These are phyloP conservation scores for Venturia pyrina DNA, from an alignment of 2,329 filamentous ascomycete species.

Conservation along the genomic window DNA sequence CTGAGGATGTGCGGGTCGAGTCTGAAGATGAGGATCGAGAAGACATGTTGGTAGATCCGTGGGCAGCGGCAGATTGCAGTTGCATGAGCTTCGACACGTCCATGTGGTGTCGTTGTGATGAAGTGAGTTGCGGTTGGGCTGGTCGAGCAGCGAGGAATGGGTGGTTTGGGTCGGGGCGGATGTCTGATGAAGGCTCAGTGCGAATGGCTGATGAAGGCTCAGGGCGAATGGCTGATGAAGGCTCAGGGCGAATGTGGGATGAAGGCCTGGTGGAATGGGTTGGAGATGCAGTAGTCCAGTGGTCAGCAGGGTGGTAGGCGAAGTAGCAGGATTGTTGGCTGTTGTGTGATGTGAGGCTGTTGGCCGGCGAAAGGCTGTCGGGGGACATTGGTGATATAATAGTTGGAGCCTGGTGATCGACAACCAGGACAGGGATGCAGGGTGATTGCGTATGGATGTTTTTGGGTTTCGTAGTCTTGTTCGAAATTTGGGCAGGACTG, in stretches of 20 bases:
- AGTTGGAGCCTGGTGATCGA: not conserved
- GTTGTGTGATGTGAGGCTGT: not conserved
- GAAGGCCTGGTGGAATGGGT: not conserved
- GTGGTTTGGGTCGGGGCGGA: constrained; percentile 21
- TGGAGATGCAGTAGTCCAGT: constrained; percentile 4
- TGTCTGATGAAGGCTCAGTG: no score
- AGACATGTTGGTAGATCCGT: not conserved
- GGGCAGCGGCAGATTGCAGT: constrained; percentile 27
- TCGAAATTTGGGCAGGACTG: not conserved
- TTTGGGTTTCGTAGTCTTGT: not conserved
- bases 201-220: no score
- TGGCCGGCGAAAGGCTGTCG: not conserved
- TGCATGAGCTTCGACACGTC: constrained; percentile 28
- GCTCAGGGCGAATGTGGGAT: constrained; percentile 14
- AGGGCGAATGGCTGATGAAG: no score
- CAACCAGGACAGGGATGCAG: not conserved
- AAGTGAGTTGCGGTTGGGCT: constrained; percentile 9
- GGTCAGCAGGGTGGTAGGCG: constrained; percentile 8
- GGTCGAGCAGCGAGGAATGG: constrained; percentile 26
- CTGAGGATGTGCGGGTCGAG: constrained; percentile 9
- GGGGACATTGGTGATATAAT: not conserved
- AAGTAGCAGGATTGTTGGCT: constrained; percentile 7
- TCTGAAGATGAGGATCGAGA: constrained; percentile 1
- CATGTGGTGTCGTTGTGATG: constrained; percentile 18
- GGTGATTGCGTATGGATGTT: not conserved